phyloP scores from a whole-genome alignment of 2,329 filamentous ascomycete genomes.

The Aspergillus ruber region DNA sequence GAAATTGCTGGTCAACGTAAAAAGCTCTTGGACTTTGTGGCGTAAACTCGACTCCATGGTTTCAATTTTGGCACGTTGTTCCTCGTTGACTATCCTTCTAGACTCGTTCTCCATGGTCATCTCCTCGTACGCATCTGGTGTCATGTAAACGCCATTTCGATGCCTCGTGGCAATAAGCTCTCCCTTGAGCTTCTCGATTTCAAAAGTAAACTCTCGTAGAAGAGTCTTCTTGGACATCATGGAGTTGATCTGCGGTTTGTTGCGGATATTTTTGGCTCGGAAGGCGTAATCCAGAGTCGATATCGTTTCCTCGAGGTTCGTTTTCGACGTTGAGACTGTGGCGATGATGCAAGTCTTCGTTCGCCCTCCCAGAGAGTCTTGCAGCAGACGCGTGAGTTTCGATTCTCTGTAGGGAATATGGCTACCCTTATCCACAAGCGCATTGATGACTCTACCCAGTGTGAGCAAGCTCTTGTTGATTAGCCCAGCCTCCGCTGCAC shows the following conservation, averaged over 20 bases:
- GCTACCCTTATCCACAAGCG: slow-evolving; percentile 77
- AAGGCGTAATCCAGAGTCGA: slow-evolving; percentile 98
- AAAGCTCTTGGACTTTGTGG: slow-evolving; percentile 90
- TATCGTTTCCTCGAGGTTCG: slow-evolving; percentile 95
- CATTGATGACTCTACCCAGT: slow-evolving; percentile 93
- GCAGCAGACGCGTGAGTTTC: slow-evolving; percentile 85
- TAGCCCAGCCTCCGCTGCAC: slow-evolving; percentile 86
- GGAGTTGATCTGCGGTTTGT: slow-evolving; percentile 93
- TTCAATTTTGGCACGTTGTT: slow-evolving; percentile 86
- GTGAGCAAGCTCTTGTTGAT: slow-evolving; percentile 98
- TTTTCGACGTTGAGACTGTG: slow-evolving; percentile 88
- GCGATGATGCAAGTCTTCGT: slow-evolving; percentile 99
- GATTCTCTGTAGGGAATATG: slow-evolving; percentile 94
- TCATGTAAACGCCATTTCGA: slow-evolving; percentile 89
- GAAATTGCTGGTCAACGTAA: slow-evolving; percentile 77
- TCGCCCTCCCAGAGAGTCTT: slow-evolving; percentile 90
- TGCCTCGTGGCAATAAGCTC: slow-evolving; percentile 89
- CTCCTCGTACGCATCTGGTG: slow-evolving; percentile 82
- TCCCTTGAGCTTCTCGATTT: slow-evolving; percentile 91
- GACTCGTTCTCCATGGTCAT: slow-evolving; percentile 91
- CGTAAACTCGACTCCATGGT: slow-evolving; percentile 84
- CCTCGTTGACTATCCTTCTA: slow-evolving; percentile 80
- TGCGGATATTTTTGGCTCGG: slow-evolving; percentile 95
- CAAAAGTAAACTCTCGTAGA: slow-evolving; percentile 78
- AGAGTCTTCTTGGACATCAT: slow-evolving; percentile 89